Conservation (phyloP, 768 basidiomycete genomes). For the Lyophyllum atratum region DNA sequence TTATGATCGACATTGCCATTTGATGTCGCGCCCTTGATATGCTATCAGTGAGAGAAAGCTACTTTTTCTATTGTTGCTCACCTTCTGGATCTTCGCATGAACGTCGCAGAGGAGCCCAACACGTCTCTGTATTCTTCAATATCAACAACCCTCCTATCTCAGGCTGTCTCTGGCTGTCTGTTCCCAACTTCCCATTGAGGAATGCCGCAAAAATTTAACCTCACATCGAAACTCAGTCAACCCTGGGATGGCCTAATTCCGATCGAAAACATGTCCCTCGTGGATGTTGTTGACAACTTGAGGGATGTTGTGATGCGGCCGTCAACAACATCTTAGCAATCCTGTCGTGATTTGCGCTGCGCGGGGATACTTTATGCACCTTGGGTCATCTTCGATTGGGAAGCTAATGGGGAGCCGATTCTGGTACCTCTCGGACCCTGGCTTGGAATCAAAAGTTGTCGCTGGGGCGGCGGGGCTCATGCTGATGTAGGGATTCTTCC, state of each 20-base stretch:
- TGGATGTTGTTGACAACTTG: background rate
- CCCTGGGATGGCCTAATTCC: background rate
- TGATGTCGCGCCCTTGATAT: background rate
- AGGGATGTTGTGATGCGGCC: background rate
- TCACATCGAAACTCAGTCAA: background rate
- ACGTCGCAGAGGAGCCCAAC: background rate
- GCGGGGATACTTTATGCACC: background rate
- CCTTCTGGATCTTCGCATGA: background rate
- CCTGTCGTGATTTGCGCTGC: constrained; percentile 5
- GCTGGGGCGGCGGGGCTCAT: no score
- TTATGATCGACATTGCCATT: background rate
- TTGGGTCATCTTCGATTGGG: constrained; percentile 1
- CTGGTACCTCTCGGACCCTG: background rate
- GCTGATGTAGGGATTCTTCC: background rate
- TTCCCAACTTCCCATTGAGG: background rate
- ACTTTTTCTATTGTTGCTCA: background rate
- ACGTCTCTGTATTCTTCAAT: background rate
- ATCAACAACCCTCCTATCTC: background rate
- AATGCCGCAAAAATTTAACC: background rate
- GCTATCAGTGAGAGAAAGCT: background rate
- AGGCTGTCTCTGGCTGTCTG: no score
- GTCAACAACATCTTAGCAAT: background rate
- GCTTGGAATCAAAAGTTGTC: background rate
- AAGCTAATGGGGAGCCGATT: constrained; percentile 1
- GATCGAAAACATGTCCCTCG: background rate